Base-by-base conservation (phyloP, 176 grass and related monocot species). In the Musa acuminata region DNA sequence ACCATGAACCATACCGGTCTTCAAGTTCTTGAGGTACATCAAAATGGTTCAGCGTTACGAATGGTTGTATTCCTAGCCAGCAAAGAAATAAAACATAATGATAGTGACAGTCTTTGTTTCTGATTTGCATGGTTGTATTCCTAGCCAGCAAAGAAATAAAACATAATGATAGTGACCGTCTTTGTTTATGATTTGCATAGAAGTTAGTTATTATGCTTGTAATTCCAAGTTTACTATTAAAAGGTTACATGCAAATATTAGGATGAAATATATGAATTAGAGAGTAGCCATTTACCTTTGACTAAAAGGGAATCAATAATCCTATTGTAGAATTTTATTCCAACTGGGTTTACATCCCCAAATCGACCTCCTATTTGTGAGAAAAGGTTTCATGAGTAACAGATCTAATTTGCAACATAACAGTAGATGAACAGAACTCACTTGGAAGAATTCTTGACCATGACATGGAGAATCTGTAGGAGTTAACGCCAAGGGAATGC, bases 391-490 rank as follows among this genome's bases (percentile, higher is more conserved):
- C 12, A 22, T 55, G 16, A 27, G 19, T 72, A 2, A 72, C 2
- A 14, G 1, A 74, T 52, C 19, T 71, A 35, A 55, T 13, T 43
- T 21, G 2, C 8, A 57, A 73, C 19, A 53, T 35, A 55, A 6
- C 11, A 52, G 23, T 51, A 77, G 14, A 26, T 14, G 22, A 19
- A 68, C n/a, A 66, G 25, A 80, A 72, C 89, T 87, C 51, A 85
- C 89, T 83, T 72, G 89, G 89, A 68, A 91, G 85, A 75, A 91
- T 80, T 87, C 89, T 79, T 12, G 89, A 75, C 89, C 85, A 91
- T 49, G 89, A 91, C 24, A 91, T 66, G 65, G 89, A 91, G 69
- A 91, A 87, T 83, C 89, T 87, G 80, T 91, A 91, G 4, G 85
- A 81, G 69, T 83, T 82, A 9, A 83, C 73, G 2, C 89, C 89